A percentile compares a stretch with the other conserved stretches of the same genome.
These are phyloP conservation scores for Rhizopus delemar DNA, from an alignment of 371 early-diverging fungal genomes.

Conservation along the genomic window DNA sequence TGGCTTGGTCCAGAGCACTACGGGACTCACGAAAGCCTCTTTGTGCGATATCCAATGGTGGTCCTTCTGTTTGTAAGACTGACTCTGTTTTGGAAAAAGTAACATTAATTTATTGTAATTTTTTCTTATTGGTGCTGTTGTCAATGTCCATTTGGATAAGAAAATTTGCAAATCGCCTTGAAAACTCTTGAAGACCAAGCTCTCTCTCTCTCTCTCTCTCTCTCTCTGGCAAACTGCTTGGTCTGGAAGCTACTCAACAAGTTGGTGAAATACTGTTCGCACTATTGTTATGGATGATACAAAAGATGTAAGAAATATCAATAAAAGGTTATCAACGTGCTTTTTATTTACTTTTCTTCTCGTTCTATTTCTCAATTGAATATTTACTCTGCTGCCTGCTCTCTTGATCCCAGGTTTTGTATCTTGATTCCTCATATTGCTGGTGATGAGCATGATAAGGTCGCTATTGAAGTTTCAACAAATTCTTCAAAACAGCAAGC, in stretches of 20 bases:
- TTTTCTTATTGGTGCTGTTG: constrained; percentile 95
- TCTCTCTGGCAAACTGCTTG: constrained; percentile 80
- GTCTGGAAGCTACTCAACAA: constrained; percentile 96
- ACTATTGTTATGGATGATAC: constrained; percentile 99
- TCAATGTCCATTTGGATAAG: constrained; percentile 96
- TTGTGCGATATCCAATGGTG: too few species aligned
- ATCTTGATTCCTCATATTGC: constrained; percentile 95
- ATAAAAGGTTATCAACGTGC: background rate
- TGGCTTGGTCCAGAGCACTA: too few species aligned
- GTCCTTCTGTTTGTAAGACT: too few species aligned
- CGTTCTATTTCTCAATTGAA: constrained; percentile 97
- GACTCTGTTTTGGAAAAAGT: too few species aligned
- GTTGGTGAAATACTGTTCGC: constrained; percentile 97
- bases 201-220: constrained; percentile 65
- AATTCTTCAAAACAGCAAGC: constrained; percentile 95
- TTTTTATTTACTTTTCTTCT: constrained; percentile 76
- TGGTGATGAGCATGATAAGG: constrained; percentile 91
- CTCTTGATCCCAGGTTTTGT: constrained; percentile 96
- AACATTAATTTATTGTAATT: constrained; percentile 14
- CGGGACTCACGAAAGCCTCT: too few species aligned
- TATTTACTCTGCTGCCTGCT: constrained; percentile 99
- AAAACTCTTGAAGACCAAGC: constrained; percentile 95
- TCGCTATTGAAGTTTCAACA: constrained; percentile 93
- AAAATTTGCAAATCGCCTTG: constrained; percentile 90
- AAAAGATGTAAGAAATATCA: constrained; percentile 25